phyloP scores from a whole-genome alignment of 2,329 filamentous ascomycete species.

The Alternaria longipes region DNA sequence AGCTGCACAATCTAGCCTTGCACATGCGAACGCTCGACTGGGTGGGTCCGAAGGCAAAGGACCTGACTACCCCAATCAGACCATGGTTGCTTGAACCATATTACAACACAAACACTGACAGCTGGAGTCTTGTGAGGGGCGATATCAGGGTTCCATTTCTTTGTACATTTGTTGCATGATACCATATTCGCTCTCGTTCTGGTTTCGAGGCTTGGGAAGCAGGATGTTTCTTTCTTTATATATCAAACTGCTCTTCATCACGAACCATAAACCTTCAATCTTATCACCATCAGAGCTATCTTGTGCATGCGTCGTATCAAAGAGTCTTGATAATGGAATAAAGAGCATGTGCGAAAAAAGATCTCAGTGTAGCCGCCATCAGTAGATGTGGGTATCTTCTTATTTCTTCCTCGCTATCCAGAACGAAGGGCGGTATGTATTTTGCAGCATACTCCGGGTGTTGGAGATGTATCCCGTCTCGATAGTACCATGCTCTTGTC shows the following conservation, averaged over 20 bases:
- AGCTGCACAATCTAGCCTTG: conserved; percentile 46
- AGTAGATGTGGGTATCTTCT: not conserved
- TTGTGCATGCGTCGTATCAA: not conserved
- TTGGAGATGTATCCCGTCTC: conserved; percentile 89
- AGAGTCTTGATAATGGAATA: not conserved
- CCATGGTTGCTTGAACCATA: conserved; percentile 36
- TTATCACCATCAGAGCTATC: not conserved
- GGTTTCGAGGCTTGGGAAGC: not conserved
- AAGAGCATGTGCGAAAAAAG: not conserved
- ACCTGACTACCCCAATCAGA: conserved; percentile 32
- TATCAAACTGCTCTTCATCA: not conserved
- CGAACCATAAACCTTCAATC: conserved; percentile 1
- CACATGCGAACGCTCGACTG: conserved; percentile 35
- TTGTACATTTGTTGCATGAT: conserved; percentile 9
- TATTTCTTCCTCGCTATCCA: conserved; percentile 82
- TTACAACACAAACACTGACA: not conserved
- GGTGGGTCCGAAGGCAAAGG: conserved; percentile 24
- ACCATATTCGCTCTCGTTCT: conserved; percentile 5
- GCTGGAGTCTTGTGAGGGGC: no score
- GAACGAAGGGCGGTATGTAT: conserved; percentile 78
- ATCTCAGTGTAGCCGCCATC: not conserved
- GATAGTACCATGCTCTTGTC: conserved; percentile 63
- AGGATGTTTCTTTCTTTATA: not conserved
- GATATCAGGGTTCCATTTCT: not conserved
- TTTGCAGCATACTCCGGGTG: conserved; percentile 83